Percentiles rank a stretch among this genome's conserved stretches.
phyloP scores from a whole-genome alignment of 192 early-diverging fungal species.

The Coemansia sp. region DNA sequence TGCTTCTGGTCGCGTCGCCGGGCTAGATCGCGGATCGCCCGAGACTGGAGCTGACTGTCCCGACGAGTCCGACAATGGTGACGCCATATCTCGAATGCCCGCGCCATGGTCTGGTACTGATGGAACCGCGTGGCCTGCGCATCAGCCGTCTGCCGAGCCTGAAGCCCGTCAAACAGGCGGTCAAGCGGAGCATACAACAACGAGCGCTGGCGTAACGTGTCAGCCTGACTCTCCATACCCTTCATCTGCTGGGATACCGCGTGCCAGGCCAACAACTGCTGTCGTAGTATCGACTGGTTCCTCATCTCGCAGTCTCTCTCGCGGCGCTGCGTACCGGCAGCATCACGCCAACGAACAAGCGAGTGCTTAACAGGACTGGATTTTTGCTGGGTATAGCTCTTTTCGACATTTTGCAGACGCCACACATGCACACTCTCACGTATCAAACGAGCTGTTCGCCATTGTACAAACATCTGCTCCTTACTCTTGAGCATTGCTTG shows the following conservation, averaged over 20 bases:
- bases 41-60: conserved; percentile 26
- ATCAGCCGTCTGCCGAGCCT: not conserved
- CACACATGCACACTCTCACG: not conserved
- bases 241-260: not conserved
- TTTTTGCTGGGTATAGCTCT: conserved; percentile 1
- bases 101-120: not conserved
- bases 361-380: not conserved
- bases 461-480: not conserved
- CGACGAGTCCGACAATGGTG: conserved; percentile 4
- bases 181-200: not conserved
- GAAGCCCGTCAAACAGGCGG: not conserved
- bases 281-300: not conserved
- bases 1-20: conserved; percentile 25
- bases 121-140: conserved; percentile 2
- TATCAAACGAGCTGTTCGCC: not conserved
- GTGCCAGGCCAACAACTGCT: conserved; percentile 7
- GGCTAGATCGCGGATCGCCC: conserved; percentile 36
- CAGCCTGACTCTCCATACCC: conserved; percentile 13
- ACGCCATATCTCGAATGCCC: conserved; percentile 2
- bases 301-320: conserved; percentile 4
- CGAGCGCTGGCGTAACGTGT: conserved; percentile 8
- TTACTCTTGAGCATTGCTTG: not conserved
- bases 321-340: conserved; percentile 7
- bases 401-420: conserved; percentile 3
- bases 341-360: conserved; percentile 18